Evolutionary conservation across 1,139 yeast species (phyloP).

Genomic region (Candida anutae): DNA sequence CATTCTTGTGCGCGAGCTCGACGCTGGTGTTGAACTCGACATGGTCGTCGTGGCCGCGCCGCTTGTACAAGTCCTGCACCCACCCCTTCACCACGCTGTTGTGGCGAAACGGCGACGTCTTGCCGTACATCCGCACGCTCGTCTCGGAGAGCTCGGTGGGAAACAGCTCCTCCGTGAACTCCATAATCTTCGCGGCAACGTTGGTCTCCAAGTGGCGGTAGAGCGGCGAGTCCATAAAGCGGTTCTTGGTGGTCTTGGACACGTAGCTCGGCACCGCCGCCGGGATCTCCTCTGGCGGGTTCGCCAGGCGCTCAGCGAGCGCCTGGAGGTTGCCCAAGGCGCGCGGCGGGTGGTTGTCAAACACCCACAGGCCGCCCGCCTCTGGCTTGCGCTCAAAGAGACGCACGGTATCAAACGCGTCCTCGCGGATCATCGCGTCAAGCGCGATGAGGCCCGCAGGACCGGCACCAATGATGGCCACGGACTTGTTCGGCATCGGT

Average conservation of each 20-base stretch:
- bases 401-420: slow-evolving; percentile 18
- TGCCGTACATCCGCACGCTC: slow-evolving; percentile 12
- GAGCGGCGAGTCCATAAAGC: slow-evolving; percentile 15
- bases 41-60: slow-evolving; percentile 15
- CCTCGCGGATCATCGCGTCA: slow-evolving; percentile 35
- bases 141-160: slow-evolving; percentile 7
- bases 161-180: slow-evolving; percentile 10
- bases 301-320: slow-evolving; percentile 6
- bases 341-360: slow-evolving; percentile 13
- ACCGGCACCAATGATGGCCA: slow-evolving; percentile 58
- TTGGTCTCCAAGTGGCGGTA: slow-evolving; percentile 10
- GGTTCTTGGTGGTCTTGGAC: slow-evolving; percentile 8
- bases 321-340: slow-evolving; percentile 9
- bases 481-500: slow-evolving; percentile 12
- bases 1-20: slow-evolving; percentile 8
- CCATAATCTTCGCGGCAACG: slow-evolving; percentile 11
- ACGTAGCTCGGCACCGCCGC: slow-evolving; percentile 6
- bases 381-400: slow-evolving; percentile 34
- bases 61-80: slow-evolving; percentile 10
- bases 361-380: slow-evolving; percentile 42
- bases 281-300: slow-evolving; percentile 7
- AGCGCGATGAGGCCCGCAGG: slow-evolving; percentile 57
- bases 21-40: slow-evolving; percentile 9
- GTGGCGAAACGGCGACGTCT: slow-evolving; percentile 9
- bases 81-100: slow-evolving; percentile 8